phyloP scores from a whole-genome alignment of 192 early-diverging fungal genomes.

The Coemansia sp. region DNA sequence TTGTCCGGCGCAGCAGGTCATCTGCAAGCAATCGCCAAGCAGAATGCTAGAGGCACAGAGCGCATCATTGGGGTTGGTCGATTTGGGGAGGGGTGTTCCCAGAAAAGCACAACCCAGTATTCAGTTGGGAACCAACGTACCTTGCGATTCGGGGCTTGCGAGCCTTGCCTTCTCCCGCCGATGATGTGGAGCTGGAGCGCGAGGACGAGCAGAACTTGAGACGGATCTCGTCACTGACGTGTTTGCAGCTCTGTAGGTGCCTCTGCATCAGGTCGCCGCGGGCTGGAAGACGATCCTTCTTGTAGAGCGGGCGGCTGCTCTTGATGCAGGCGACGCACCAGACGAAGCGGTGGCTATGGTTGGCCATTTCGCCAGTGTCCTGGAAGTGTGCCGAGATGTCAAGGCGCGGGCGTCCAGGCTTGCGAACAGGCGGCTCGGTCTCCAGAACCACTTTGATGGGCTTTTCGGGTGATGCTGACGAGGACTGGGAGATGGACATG shows the following conservation, averaged over 20 bases:
- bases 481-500: constrained; percentile 15
- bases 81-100: background rate
- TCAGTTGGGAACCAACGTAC: constrained; percentile 20
- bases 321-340: constrained; percentile 58
- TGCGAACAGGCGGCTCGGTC: constrained; percentile 53
- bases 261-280: constrained; percentile 57
- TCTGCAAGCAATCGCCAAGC: constrained; percentile 1
- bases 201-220: constrained; percentile 37
- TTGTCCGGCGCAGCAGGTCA: background rate
- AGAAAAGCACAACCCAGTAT: too few species aligned
- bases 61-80: background rate
- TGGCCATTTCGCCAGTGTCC: constrained; percentile 59
- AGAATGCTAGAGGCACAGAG: background rate
- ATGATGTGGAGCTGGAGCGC: constrained; percentile 52
- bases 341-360: constrained; percentile 57
- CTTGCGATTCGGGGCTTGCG: constrained; percentile 39
- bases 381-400: constrained; percentile 57
- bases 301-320: constrained; percentile 47
- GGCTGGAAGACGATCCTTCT: constrained; percentile 48
- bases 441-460: constrained; percentile 44
- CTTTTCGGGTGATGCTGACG: constrained; percentile 28
- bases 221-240: constrained; percentile 42
- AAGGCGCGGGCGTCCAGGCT: constrained; percentile 55
- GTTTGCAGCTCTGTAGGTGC: constrained; percentile 46
- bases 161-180: constrained; percentile 37